Base-by-base conservation (phyloP, 106 monocot genomes). In the Alisma plantagoaquatica region DNA sequence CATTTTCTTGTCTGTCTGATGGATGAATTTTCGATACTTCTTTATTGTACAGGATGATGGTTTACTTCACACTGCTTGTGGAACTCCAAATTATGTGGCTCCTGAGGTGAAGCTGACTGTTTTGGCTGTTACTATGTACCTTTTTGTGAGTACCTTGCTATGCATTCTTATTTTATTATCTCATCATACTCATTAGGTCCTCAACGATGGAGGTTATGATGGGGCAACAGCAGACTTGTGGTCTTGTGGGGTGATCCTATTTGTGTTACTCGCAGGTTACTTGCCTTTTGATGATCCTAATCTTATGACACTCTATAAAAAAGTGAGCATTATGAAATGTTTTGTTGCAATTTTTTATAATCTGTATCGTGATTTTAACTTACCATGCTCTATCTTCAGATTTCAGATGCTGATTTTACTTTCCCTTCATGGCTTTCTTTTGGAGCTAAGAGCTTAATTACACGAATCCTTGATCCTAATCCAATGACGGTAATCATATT, bases 241-340 rank as follows among this genome's bases (percentile, higher is more conserved):
- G 91, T 91, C 91, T 29, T 91, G 91, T 49, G 91, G 91, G n/a
- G 91, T 91, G 17, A 72, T 91, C 51, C 69, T 91, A 1, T 91
- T 91, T 57, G 80, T 84, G 46, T 62, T 91, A 57, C 91, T 91
- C 51, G 84, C 91, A 70, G 91, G 91, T 33, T 91, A 84, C 70
- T 84, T 91, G 64, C 91, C 91, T 69, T 91, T 84, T 67, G 91
- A 84, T 73, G 91, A 91, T 72, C 58, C 71, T 73, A 91, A 91
- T 72, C 57, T 77, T 43, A 67, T 78, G 69, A 64, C n/a, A 30
- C 66, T 91, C 22, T 84, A 84, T 64, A 84, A 84, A 49, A 91
- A 84, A 59, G 91, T 91, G 71, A 70, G 62, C 21, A 60, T 47
- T 14, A 38, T 7, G 35, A 14, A 38, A 38, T 38, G 35, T 38